A percentile compares a stretch with the other conserved stretches of the same genome.
phyloP scores from a whole-genome alignment of 768 basidiomycete species.

The Mycena venus region DNA sequence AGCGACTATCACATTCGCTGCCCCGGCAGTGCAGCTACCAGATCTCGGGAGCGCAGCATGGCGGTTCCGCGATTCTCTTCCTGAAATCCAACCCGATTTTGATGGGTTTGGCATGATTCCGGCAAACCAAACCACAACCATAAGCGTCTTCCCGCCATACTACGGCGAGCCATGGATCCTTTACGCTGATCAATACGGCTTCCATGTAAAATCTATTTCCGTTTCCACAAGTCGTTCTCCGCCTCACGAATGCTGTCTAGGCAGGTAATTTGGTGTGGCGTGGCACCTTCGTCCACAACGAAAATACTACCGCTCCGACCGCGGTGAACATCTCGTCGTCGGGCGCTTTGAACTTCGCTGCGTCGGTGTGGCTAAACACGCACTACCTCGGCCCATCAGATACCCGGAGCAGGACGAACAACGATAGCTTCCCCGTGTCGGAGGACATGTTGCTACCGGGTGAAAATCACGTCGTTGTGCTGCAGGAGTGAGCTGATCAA shows the following conservation, averaged over 20 bases:
- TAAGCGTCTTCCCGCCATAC: constrained; percentile 61
- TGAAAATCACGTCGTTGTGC: constrained; percentile 28
- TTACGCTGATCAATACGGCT: constrained; percentile 73
- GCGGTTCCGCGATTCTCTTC: constrained; percentile 69
- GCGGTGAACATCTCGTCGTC: constrained; percentile 31
- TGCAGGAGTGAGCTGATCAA: constrained; percentile 26
- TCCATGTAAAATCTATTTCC: constrained; percentile 45
- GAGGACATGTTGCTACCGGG: constrained; percentile 18
- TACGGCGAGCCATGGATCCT: constrained; percentile 68
- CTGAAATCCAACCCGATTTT: constrained; percentile 62
- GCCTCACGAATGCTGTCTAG: neutral
- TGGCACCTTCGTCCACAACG: constrained; percentile 23
- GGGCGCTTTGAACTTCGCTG: constrained; percentile 49
- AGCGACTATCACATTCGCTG: constrained; percentile 15
- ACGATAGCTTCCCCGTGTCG: constrained; percentile 22
- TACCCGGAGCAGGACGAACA: constrained; percentile 26
- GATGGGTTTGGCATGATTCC: constrained; percentile 65
- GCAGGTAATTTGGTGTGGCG: constrained; percentile 32
- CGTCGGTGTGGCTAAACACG: constrained; percentile 70
- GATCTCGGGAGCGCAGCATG: constrained; percentile 53
- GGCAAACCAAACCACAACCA: constrained; percentile 67
- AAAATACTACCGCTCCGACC: constrained; percentile 17
- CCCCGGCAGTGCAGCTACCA: neutral
- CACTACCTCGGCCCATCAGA: constrained; percentile 58
- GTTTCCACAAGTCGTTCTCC: too few species aligned